Evolutionary conservation across 1,139 yeast genomes (phyloP), one percentile per base, ranked within the genome.

Genomic region (Candida tunisiensis): DNA sequence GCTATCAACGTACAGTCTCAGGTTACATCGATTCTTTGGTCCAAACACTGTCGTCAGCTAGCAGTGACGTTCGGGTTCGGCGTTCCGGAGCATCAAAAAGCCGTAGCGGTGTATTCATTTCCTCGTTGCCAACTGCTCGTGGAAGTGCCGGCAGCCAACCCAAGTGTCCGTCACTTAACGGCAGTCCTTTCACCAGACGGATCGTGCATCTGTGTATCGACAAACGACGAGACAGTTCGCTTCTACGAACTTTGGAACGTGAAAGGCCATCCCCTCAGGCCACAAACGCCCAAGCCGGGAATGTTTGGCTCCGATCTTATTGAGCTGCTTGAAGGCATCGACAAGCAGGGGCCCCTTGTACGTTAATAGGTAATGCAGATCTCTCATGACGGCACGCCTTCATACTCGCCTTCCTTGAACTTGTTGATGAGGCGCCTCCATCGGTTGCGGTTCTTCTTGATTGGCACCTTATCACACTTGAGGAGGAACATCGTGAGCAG

Each of bases 1-100:
- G 56, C 69, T 19, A 47, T 59, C 25, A 54, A 60, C 28, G 73
- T 91, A 1, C 60, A 62, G 15, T 74, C 79, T 0, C 96, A 85
- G 45, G 63, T 85, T 6, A 82, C 94, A 0, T 67, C 88, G 0
- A 49, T 85, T 16, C 56, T 66, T 11, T 85, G 96, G 22, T 20
- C 22, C 5, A 14, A 20, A 14, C 22, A 20, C 6, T 20, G 11
- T 14, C 22, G 22, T n/a, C 22, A 20, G 14, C 6, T 20, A 3
- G 4, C 14, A 5, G 22, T 20, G 9, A 12, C 22, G 8, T 10
- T 20, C 11, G 22, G 22, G 14, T 20, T 20, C 8, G 22, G 22
- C 13, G 11, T 10, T 4, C 22, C 14, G 3, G 14, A 20, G 14
- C 6, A 4, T 13, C 11, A 13, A n/a, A 4, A 13, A 8, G n/a